Evolutionary conservation across 2,329 filamentous ascomycete genomes (phyloP), one percentile per base, ranked within the genome.

Genomic region (Torrubiellomyces zombiae): DNA sequence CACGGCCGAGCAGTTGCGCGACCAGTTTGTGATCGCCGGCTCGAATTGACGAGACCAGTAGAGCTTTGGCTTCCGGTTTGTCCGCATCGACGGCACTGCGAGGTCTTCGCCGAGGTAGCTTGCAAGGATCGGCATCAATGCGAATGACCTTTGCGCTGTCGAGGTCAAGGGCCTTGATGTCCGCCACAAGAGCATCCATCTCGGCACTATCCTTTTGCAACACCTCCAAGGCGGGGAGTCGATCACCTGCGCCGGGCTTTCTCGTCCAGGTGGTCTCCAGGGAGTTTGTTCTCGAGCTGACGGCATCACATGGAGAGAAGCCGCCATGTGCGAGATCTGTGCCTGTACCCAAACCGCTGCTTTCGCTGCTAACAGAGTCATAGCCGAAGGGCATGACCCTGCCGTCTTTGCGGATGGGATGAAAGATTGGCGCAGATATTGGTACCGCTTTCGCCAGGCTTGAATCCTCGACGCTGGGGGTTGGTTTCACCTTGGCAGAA

Each of bases 1-100:
- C 67, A 5, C 61, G 58, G 34, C 71, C 63, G 4, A 73, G 53
- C 6, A 73, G 50, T 38, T 70, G 62, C 44, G 67, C 60, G 2
- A 70, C 44, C 18, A 65, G 44, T 36, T 61, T 61, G 38, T 67
- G 60, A 35, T 73, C 70, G 36, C 54, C 60, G 18, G 53, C 51
- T n/a, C 64, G 58, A 9, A 74, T 55, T 4, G 68, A 67, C 6
- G 58, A 55, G 2, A 64, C 38, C 1, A 74, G 50, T 3, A 63
- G 56, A 3, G 51, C 43, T 37, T 51, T 59, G 35, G 63, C 46
- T 25, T 55, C 55, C 1, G 51, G 42, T 0, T 51, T 50, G 16
- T 60, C 57, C 4, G 50, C 42, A 5, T 54, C 57, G 1, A 43
- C 40, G 3, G 42, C 51, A 34, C 55, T 57, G 23, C 61, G 53